Base-by-base conservation (phyloP, 129 eudicot genomes). In the Erigeron canadensis region DNA sequence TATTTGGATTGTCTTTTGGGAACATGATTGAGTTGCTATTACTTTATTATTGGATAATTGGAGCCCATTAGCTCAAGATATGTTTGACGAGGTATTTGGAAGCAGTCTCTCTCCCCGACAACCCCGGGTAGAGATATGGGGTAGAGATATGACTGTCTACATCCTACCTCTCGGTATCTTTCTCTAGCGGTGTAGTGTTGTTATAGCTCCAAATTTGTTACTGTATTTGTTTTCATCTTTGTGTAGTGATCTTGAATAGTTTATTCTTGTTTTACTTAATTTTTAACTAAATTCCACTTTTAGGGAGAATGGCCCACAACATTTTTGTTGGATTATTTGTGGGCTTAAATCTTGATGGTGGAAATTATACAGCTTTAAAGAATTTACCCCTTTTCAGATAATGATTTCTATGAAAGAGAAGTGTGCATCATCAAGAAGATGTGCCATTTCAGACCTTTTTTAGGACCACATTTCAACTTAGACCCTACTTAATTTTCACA, bases 391-490 rank as follows among this genome's bases (percentile, higher is more conserved):
- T 88, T 84, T 87, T 79, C 91, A 92, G 98, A 85, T 80, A 75
- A 83, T 87, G 92, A 82, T 93, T 90, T 85, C 78, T 80, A 78
- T 89, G 95, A 87, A 82, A 86, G 79, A 89, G 89, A 86, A 84
- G 89, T 83, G 81, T 85, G 90, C 97, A 84, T 87, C 77, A 80
- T 83, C 81, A 85, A 81, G 87, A 92, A 95, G 96, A 87, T 50
- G 80, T 76, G 77, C 79, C 78, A 57, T 53, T 81, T 71, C 88
- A 75, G 76, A 77, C 75, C 34, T 28, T 69, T 83, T 84, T 84
- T 82, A 82, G 93, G 93, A 86, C 97, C 95, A 86, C 94, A 21
- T 50, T 39, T 15, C 39, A 15, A 59, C 53, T 68, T 57, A 12
- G 71, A 63, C 78, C 78, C 78, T 71, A 74, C 78, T 74, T 63